Base-by-base conservation (phyloP, 1,139 yeast species). In the Geotrichum citri-aurantii region DNA sequence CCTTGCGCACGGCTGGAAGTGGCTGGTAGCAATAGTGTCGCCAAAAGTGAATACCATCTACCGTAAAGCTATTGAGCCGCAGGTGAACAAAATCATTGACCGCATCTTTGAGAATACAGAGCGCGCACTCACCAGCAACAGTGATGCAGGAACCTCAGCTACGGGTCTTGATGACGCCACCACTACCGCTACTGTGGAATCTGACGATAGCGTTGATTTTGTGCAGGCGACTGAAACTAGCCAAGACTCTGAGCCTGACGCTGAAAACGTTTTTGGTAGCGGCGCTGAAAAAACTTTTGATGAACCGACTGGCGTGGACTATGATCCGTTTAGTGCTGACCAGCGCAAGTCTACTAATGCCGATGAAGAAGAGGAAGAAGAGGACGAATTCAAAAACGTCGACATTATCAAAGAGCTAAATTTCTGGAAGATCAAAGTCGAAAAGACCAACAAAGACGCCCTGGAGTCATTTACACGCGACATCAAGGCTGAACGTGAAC, bases 401-500 rank as follows among this genome's bases (percentile, higher is more conserved):
- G 54, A 56, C 19, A 31, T 48, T 5, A 19, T 56, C 17, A n/a
- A 27, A 2, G 54, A 55, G 37, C 40, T 57, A 44, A 40, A 52
- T 14, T 59, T 62, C 37, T 69, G 72, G 72, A 66, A 65, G 51
- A 50, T 55, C 11, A 55, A 68, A 58, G 71, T 69, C 48, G 68
- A 64, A 40, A 63, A 62, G 59, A 71, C 68, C 40, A 68, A 65
- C 51, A 64, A 62, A 57, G 74, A 68, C 48, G 72, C 69, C 48
- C 66, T 64, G 62, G 69, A 56, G 57, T 66, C 64, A 48, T 73
- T 59, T 62, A 66, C 60, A 62, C 72, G 61, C 59, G 74, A 66
- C 64, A 69, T 63, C 56, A 75, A 64, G 60, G 68, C 52, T 46
- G 71, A 62, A 62, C 72, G 64, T 66, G 66, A 46, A 21, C 51